These are phyloP conservation scores for Gentiana macrophylla DNA, from an alignment of 257 asterid species.

Conservation along the genomic window DNA sequence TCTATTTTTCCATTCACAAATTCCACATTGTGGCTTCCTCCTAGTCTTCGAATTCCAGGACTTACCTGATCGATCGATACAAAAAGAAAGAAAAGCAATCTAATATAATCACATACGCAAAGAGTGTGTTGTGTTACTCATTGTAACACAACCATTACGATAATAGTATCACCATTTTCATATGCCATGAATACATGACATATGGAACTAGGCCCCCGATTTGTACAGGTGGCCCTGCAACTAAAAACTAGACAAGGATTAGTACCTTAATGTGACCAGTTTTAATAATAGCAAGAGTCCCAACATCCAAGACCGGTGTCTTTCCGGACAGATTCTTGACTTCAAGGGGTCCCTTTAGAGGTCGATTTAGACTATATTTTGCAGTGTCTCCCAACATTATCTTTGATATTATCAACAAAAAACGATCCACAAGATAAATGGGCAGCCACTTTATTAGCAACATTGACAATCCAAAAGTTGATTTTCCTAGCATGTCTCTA, in stretches of 20 bases:
- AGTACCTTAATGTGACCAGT: slow-evolving; percentile 18
- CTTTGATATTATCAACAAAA: slow-evolving; percentile 18
- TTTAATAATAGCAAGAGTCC: slow-evolving; percentile 19
- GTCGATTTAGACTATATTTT: slow-evolving; percentile 22
- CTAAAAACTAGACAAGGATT: not conserved
- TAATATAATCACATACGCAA: too few species aligned
- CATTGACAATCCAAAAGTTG: slow-evolving; percentile 33
- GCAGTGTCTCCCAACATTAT: slow-evolving; percentile 20
- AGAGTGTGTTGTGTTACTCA: too few species aligned
- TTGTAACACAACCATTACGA: too few species aligned
- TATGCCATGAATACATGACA: too few species aligned
- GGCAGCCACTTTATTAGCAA: slow-evolving; percentile 30
- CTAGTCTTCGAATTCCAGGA: slow-evolving; percentile 10
- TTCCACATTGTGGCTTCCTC: slow-evolving; percentile 6
- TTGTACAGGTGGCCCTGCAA: not conserved
- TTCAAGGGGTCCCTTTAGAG: slow-evolving; percentile 14
- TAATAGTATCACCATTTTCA: too few species aligned
- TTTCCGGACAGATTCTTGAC: slow-evolving; percentile 21
- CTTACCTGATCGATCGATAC: slow-evolving; percentile 6
- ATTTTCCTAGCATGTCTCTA: slow-evolving; percentile 23
- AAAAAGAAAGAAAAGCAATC: not conserved
- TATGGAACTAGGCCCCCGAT: not conserved
- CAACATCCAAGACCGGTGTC: slow-evolving; percentile 21
- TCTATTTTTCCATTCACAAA: slow-evolving; percentile 14
- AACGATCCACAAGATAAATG: slow-evolving; percentile 18